Conservation (phyloP, 768 basidiomycete species). For the Leccinum pellstonianum region DNA sequence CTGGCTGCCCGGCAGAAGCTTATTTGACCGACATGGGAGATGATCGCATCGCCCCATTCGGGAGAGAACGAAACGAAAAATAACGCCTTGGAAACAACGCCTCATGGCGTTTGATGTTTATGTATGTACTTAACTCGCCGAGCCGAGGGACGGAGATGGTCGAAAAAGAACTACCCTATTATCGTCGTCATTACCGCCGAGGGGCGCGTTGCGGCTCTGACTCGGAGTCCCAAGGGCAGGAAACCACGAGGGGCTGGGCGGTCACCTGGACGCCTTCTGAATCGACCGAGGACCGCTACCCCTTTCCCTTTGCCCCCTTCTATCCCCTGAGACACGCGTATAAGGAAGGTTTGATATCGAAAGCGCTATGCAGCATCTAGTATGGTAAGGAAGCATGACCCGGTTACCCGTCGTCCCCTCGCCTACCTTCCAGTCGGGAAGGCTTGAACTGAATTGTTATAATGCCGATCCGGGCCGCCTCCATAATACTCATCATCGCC, state of each 20-base stretch:
- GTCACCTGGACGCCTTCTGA: not conserved
- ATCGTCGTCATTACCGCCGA: slow-evolving; percentile 9
- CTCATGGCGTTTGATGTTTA: not conserved
- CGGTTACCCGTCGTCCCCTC: slow-evolving; percentile 9
- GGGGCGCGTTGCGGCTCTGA: not conserved
- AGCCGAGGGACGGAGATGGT: slow-evolving; percentile 13
- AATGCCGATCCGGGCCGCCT: not conserved
- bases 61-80: not conserved
- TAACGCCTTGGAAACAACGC: slow-evolving; percentile 6
- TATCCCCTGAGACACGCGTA: slow-evolving; percentile 13
- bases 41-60: slow-evolving; percentile 5
- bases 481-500: not conserved
- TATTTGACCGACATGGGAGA: slow-evolving; percentile 7
- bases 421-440: not conserved
- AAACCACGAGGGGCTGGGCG: slow-evolving; percentile 21
- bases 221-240: slow-evolving; percentile 20
- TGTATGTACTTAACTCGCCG: slow-evolving; percentile 1
- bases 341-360: slow-evolving; percentile 31
- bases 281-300: not conserved
- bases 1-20: not conserved
- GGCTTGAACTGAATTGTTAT: not conserved
- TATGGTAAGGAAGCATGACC: slow-evolving; percentile 1
- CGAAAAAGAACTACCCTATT: slow-evolving; percentile 3
- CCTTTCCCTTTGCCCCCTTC: not conserved
- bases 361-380: slow-evolving; percentile 10